These are phyloP conservation scores for Xylariaceae sp. DNA, from an alignment of 2,329 filamentous ascomycete genomes.

Conservation along the genomic window DNA sequence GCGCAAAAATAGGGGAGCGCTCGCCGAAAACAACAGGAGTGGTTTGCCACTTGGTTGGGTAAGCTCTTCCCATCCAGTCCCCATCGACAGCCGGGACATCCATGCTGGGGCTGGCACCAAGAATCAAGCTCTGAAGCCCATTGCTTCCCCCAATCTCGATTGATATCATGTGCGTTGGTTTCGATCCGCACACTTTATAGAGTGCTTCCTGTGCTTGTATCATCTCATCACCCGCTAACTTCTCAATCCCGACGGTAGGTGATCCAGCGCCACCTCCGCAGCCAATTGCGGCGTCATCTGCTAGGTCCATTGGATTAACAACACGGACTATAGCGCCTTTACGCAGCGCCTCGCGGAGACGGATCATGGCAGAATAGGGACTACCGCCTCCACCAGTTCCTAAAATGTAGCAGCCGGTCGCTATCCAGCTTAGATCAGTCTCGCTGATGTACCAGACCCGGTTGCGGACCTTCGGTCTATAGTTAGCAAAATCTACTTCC, in stretches of 20 bases:
- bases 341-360: constrained; percentile 47
- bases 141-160: constrained; percentile 66
- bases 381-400: constrained; percentile 58
- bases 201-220: constrained; percentile 48
- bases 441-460: constrained; percentile 56
- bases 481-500: constrained; percentile 32
- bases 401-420: constrained; percentile 57
- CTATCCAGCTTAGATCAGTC: constrained; percentile 54
- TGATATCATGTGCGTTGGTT: constrained; percentile 55
- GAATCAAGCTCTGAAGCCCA: constrained; percentile 54
- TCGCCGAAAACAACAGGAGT: constrained; percentile 51
- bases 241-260: constrained; percentile 58
- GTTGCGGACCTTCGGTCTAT: constrained; percentile 47
- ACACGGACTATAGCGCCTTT: constrained; percentile 48
- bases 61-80: constrained; percentile 55
- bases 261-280: constrained; percentile 56
- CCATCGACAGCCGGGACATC: constrained; percentile 49
- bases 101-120: constrained; percentile 51
- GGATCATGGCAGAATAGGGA: constrained; percentile 49
- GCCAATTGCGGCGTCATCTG: constrained; percentile 48
- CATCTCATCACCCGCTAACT: constrained; percentile 54
- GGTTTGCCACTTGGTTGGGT: constrained; percentile 53
- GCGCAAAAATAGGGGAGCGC: constrained; percentile 38
- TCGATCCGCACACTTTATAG: constrained; percentile 40
- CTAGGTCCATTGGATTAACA: constrained; percentile 46